These are phyloP conservation scores for Magnolia kwangsiensis DNA, from an alignment of 164 flowering plant species.

Conservation along the genomic window DNA sequence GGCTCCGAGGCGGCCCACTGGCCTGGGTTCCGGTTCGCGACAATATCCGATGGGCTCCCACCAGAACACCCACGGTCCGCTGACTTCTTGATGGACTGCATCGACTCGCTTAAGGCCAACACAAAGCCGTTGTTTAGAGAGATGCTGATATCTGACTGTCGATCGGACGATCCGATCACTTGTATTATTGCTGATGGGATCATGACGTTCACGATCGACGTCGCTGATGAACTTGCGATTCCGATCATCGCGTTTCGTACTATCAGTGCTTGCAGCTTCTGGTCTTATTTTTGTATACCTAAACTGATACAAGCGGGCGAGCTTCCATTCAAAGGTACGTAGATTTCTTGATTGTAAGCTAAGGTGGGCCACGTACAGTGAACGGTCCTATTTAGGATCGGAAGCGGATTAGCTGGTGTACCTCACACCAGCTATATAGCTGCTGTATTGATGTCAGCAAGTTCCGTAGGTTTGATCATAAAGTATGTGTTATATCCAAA, in stretches of 20 bases:
- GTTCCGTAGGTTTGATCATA: too few relatives aligned
- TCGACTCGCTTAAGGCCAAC: constrained; percentile 9
- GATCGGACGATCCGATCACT: constrained; percentile 13
- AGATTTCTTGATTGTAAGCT: too few relatives aligned
- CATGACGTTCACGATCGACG: constrained; percentile 21
- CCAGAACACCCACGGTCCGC: constrained; percentile 25
- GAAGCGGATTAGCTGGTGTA: too few relatives aligned
- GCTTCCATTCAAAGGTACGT: constrained; percentile 34
- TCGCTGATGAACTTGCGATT: constrained; percentile 27
- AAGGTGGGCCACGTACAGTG: too few relatives aligned
- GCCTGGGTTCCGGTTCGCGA: constrained; percentile 21
- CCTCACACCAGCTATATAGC: too few relatives aligned
- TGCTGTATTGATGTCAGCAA: too few relatives aligned
- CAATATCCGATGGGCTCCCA: constrained; percentile 37
- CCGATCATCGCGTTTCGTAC: constrained; percentile 27
- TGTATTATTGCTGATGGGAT: constrained; percentile 35
- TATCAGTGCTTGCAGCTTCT: constrained; percentile 25
- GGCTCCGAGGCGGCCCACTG: not conserved
- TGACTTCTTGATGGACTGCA: constrained; percentile 12
- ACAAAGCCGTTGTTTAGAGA: constrained; percentile 20
- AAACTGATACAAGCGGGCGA: constrained; percentile 31
- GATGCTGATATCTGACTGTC: constrained; percentile 9
- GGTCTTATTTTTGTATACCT: constrained; percentile 30
- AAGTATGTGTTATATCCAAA: too few relatives aligned
- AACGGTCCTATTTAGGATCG: too few relatives aligned